Conservation (phyloP, 2,329 filamentous ascomycete species). For the Huntiella bhutanensis region DNA sequence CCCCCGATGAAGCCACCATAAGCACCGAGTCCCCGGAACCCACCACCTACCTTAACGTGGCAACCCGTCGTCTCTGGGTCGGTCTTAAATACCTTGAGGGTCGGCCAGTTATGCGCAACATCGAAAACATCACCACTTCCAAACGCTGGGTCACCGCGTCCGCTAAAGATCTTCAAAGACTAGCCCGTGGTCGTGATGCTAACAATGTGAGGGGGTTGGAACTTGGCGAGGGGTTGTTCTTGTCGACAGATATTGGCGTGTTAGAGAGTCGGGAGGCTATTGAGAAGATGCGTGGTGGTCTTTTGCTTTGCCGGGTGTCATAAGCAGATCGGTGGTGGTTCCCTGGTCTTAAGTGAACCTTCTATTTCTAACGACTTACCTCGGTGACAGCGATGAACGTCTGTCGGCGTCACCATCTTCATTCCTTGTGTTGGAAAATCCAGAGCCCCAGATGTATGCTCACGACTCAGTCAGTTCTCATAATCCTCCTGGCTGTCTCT, state of each 20-base stretch:
- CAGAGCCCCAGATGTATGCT: no score
- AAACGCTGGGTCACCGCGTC: conserved; percentile 52
- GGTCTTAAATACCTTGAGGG: conserved; percentile 81
- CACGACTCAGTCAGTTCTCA: no score
- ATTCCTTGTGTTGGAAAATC: no score
- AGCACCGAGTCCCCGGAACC: conserved; percentile 30
- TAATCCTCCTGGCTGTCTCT: no score
- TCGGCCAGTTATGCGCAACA: conserved; percentile 52
- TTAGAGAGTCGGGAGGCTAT: conserved; percentile 70
- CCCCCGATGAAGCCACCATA: conserved; percentile 29
- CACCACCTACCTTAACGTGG: conserved; percentile 51
- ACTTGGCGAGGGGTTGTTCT: conserved; percentile 65
- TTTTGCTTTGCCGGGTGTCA: conserved; percentile 54
- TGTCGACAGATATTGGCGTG: conserved; percentile 59
- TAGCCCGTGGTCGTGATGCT: conserved; percentile 50
- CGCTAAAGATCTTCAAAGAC: conserved; percentile 37
- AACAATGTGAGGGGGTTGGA: conserved; percentile 51
- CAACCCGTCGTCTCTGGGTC: conserved; percentile 62
- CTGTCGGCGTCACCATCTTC: no score
- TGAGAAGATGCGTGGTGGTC: conserved; percentile 60
- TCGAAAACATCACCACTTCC: conserved; percentile 52
- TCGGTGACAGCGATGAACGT: no score
- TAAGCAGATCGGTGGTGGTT: conserved; percentile 14
- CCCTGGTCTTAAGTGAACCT: no score
- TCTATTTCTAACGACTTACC: no score